These are phyloP conservation scores for Candida methanosorbosa DNA, from an alignment of 805 yeast genomes.

Conservation along the genomic window DNA sequence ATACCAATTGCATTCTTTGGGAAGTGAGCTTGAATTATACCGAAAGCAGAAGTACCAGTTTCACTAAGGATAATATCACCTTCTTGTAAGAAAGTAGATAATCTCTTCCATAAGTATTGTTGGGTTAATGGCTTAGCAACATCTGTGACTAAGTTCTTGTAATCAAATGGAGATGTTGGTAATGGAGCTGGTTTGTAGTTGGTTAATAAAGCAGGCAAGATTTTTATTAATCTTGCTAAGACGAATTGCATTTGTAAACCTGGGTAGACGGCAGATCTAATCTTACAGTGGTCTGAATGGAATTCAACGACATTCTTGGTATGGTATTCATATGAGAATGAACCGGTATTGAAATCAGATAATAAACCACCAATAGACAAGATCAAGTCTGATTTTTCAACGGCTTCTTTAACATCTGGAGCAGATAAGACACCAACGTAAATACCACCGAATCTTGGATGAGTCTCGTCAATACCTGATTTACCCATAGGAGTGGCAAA, in stretches of 20 bases:
- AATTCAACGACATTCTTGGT: constrained; percentile 64
- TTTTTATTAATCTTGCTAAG: constrained; percentile 30
- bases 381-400: constrained; percentile 61
- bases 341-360: constrained; percentile 80
- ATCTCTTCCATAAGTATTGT: constrained; percentile 56
- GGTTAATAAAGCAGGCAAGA: constrained; percentile 6
- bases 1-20: constrained; percentile 53
- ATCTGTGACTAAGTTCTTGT: constrained; percentile 11
- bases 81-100: constrained; percentile 48
- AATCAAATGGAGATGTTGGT: constrained; percentile 28
- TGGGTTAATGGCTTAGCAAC: constrained; percentile 30
- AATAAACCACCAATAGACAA: constrained; percentile 68
- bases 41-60: constrained; percentile 62
- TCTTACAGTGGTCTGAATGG: constrained; percentile 62
- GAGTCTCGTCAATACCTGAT: constrained; percentile 59
- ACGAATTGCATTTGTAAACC: constrained; percentile 60
- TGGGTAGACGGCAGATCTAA: constrained; percentile 57
- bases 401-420: constrained; percentile 57
- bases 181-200: constrained; percentile 43
- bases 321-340: constrained; percentile 61
- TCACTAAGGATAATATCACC: constrained; percentile 57
- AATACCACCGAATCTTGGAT: constrained; percentile 70
- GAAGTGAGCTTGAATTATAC: constrained; percentile 53
- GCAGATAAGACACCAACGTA: constrained; percentile 70
- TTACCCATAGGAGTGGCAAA: constrained; percentile 83